phyloP scores from a whole-genome alignment of 2,329 filamentous ascomycete species.

The Calonectria henricotiae region DNA sequence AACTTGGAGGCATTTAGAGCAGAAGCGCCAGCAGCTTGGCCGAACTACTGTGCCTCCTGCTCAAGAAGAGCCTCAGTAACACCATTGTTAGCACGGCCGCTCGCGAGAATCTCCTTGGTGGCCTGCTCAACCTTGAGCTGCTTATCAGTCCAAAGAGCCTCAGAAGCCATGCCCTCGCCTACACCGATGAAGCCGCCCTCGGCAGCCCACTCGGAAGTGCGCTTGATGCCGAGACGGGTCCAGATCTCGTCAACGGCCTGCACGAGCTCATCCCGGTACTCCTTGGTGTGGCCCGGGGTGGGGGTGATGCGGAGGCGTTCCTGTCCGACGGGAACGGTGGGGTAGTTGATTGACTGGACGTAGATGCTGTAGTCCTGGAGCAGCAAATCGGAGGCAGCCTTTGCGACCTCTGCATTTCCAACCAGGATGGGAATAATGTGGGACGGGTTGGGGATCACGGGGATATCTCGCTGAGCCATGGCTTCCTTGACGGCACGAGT shows the following conservation, averaged over 20 bases:
- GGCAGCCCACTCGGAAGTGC: slow-evolving; percentile 91
- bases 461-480: slow-evolving; percentile 85
- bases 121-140: slow-evolving; percentile 86
- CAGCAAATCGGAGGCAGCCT: slow-evolving; percentile 92
- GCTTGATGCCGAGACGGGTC: slow-evolving; percentile 90
- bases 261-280: slow-evolving; percentile 89
- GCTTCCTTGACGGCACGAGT: slow-evolving; percentile 94
- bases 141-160: slow-evolving; percentile 91
- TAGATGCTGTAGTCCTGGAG: slow-evolving; percentile 94
- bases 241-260: slow-evolving; percentile 90
- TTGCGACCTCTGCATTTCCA: slow-evolving; percentile 93
- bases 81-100: slow-evolving; percentile 57
- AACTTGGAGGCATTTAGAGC: slow-evolving; percentile 41
- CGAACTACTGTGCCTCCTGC: slow-evolving; percentile 63
- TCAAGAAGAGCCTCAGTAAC: slow-evolving; percentile 75
- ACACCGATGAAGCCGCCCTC: slow-evolving; percentile 97
- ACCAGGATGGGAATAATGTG: slow-evolving; percentile 97
- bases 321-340: slow-evolving; percentile 97
- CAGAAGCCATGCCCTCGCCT: slow-evolving; percentile 76
- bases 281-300: slow-evolving; percentile 90
- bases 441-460: slow-evolving; percentile 97
- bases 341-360: slow-evolving; percentile 99
- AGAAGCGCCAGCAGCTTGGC: slow-evolving; percentile 53
- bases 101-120: slow-evolving; percentile 73
- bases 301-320: slow-evolving; percentile 96